Conservation (phyloP, 345 rosid species). For the Anastatica hierochuntica region DNA sequence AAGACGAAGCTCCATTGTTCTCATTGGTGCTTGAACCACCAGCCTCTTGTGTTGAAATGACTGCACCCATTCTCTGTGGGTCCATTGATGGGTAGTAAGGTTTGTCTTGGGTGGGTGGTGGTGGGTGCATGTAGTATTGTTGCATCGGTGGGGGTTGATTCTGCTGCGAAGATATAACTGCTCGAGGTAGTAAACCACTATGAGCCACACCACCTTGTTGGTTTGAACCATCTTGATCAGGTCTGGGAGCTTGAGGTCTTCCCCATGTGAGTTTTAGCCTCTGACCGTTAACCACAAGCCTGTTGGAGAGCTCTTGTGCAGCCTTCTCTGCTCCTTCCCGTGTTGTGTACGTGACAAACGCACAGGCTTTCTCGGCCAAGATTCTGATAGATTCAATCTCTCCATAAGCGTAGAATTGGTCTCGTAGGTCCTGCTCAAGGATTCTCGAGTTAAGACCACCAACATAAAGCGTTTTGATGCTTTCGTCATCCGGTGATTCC, state of each 20-base stretch:
- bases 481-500: slow-evolving; percentile 81
- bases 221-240: slow-evolving; percentile 38
- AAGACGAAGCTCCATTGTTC: slow-evolving; percentile 39
- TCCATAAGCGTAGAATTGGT: slow-evolving; percentile 76
- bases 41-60: slow-evolving; percentile 54
- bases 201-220: slow-evolving; percentile 60
- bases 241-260: slow-evolving; percentile 72
- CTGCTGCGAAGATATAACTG: slow-evolving; percentile 83
- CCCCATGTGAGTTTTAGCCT: slow-evolving; percentile 94
- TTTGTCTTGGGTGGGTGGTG: slow-evolving; percentile 43
- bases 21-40: slow-evolving; percentile 31
- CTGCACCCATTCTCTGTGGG: slow-evolving; percentile 94
- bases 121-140: slow-evolving; percentile 52
- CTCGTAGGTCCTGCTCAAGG: slow-evolving; percentile 74
- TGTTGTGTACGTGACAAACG: slow-evolving; percentile 85
- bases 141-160: slow-evolving; percentile 53
- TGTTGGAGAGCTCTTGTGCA: slow-evolving; percentile 87
- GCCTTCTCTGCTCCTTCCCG: slow-evolving; percentile 97
- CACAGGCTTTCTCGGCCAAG: slow-evolving; percentile 76
- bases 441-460: slow-evolving; percentile 84
- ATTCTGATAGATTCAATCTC: slow-evolving; percentile 78
- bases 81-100: slow-evolving; percentile 85
- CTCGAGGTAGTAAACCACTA: slow-evolving; percentile 67
- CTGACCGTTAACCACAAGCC: slow-evolving; percentile 70
- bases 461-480: slow-evolving; percentile 75